These are phyloP conservation scores for Aspergillus pseudoviridinutans DNA, from an alignment of 2,329 filamentous ascomycete genomes.

Conservation along the genomic window DNA sequence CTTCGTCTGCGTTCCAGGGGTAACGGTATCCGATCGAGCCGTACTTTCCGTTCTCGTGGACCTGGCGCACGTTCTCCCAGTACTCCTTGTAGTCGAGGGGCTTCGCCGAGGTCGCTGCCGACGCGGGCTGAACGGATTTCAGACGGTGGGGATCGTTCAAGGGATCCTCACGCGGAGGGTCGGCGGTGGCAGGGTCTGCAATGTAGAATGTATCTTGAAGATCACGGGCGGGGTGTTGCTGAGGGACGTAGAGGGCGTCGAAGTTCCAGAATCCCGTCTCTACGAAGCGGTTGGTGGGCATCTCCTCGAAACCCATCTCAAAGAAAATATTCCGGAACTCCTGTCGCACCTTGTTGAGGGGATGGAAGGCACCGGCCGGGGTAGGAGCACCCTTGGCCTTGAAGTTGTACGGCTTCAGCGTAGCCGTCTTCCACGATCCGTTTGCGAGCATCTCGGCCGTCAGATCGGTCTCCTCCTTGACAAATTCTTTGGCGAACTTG, in stretches of 20 bases:
- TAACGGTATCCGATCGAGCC: conserved; percentile 96
- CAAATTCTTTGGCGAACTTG: conserved; percentile 84
- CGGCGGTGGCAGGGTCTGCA: conserved; percentile 76
- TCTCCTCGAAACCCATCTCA: conserved; percentile 97
- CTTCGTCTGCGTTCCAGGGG: conserved; percentile 85
- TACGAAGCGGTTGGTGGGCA: conserved; percentile 90
- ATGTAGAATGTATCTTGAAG: conserved; percentile 99
- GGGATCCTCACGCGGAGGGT: conserved; percentile 59
- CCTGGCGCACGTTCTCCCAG: conserved; percentile 79
- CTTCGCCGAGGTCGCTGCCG: conserved; percentile 46
- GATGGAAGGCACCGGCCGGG: conserved; percentile 49
- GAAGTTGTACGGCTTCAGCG: conserved; percentile 82
- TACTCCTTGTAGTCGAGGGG: conserved; percentile 73
- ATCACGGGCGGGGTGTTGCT: conserved; percentile 96
- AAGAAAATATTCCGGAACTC: conserved; percentile 99
- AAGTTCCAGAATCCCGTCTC: conserved; percentile 99
- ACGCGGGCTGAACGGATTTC: conserved; percentile 39
- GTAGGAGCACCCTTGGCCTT: conserved; percentile 59
- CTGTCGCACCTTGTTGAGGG: conserved; percentile 85
- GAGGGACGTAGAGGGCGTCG: conserved; percentile 91
- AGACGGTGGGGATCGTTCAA: conserved; percentile 34
- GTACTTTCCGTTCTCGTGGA: conserved; percentile 88
- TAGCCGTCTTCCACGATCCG: conserved; percentile 87
- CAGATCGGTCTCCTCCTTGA: conserved; percentile 91
- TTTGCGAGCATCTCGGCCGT: conserved; percentile 85